Evolutionary conservation across 129 eudicot genomes (phyloP).

Genomic region (Pulicaria dysenterica): DNA sequence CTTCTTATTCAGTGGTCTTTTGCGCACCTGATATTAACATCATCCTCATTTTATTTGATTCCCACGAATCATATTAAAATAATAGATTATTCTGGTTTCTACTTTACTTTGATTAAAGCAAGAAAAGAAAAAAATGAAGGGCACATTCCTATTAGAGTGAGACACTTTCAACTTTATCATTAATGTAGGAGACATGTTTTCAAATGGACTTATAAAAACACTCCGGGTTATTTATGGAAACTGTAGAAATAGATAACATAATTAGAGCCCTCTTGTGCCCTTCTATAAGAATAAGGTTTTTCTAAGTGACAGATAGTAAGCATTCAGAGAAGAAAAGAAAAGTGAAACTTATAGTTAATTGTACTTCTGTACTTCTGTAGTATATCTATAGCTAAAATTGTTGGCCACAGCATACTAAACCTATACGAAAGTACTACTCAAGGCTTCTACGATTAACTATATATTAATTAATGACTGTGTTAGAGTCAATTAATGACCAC

Average conservation of each 20-base stretch:
- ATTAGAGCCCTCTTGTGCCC: no score
- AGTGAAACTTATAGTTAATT: no score
- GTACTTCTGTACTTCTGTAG: not conserved
- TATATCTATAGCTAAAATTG: slow-evolving; percentile 12
- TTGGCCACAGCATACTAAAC: slow-evolving; percentile 3
- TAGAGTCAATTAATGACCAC: slow-evolving; percentile 3
- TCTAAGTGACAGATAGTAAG: no score
- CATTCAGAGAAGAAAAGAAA: no score
- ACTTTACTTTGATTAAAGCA: not conserved
- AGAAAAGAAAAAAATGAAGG: slow-evolving; percentile 11
- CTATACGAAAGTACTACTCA: not conserved
- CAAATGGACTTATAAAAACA: not conserved
- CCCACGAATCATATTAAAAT: slow-evolving; percentile 10
- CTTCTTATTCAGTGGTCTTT: slow-evolving; percentile 96
- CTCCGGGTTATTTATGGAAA: not conserved
- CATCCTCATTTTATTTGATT: slow-evolving; percentile 2
- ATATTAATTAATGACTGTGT: not conserved
- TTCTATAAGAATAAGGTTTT: no score
- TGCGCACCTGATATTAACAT: slow-evolving; percentile 67
- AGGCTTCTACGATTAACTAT: slow-evolving; percentile 7
- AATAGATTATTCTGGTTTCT: slow-evolving; percentile 11
- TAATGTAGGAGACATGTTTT: slow-evolving; percentile 5
- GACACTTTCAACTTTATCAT: slow-evolving; percentile 13
- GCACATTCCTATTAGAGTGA: slow-evolving; percentile 18
- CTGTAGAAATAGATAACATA: not conserved